A percentile compares a stretch with the other conserved stretches of the same genome.
These are phyloP conservation scores for Basidiobolus heterosporus DNA, from an alignment of 371 early-diverging fungal species.

Conservation along the genomic window DNA sequence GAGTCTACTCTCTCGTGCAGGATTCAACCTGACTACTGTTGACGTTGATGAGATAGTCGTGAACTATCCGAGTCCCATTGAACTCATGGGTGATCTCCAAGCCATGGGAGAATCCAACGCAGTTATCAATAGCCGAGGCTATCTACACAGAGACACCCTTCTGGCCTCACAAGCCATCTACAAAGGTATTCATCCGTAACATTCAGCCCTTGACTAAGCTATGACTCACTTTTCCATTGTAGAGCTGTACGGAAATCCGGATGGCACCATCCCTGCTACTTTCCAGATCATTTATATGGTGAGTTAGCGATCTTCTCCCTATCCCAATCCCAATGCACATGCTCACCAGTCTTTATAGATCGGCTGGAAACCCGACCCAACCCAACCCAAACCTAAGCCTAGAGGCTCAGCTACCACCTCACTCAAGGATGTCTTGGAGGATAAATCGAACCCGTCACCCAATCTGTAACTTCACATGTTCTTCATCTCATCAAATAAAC, in stretches of 20 bases:
- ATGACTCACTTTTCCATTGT: conserved; percentile 4
- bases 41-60: conserved; percentile 88
- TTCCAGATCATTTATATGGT: conserved; percentile 76
- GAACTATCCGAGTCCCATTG: conserved; percentile 79
- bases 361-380: conserved; percentile 70
- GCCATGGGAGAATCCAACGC: conserved; percentile 94
- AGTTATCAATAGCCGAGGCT: conserved; percentile 42
- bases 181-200: conserved; percentile 33
- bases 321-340: conserved; percentile 2
- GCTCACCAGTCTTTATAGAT: conserved; percentile 24
- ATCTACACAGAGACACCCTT: conserved; percentile 61
- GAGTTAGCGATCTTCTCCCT: conserved; percentile 4
- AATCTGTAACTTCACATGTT: too few species aligned
- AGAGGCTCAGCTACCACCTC: conserved; percentile 54
- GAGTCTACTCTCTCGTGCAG: conserved; percentile 61
- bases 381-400: conserved; percentile 50
- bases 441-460: not conserved
- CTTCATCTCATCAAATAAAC: too few species aligned
- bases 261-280: conserved; percentile 85
- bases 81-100: conserved; percentile 73
- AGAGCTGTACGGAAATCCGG: conserved; percentile 77
- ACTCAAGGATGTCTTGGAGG: conserved; percentile 30
- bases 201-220: too few species aligned
- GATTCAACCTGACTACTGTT: conserved; percentile 77
- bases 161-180: conserved; percentile 75